These are phyloP conservation scores for Colletotrichum theobromicola DNA, from an alignment of 2,329 filamentous ascomycete species.

Conservation along the genomic window DNA sequence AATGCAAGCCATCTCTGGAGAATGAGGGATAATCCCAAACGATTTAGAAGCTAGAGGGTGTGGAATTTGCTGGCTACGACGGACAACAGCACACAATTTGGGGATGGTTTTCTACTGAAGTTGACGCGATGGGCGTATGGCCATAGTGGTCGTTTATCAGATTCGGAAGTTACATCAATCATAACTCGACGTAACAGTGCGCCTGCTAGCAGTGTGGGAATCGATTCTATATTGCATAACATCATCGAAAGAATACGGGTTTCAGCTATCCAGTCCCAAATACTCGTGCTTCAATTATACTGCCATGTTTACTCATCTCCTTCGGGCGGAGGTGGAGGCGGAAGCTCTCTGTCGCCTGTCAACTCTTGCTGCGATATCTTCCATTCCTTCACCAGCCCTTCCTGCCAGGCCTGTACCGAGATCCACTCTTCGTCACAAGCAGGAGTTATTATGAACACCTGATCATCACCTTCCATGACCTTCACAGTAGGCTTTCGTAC, in stretches of 20 bases:
- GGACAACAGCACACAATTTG: neutral
- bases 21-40: neutral
- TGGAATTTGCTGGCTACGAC: neutral
- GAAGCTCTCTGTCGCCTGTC: neutral
- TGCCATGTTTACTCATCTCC: too few relatives aligned
- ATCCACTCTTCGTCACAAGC: neutral
- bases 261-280: too few relatives aligned
- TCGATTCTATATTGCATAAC: too few relatives aligned
- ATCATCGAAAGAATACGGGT: too few relatives aligned
- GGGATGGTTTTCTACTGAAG: neutral
- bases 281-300: too few relatives aligned
- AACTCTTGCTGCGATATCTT: neutral
- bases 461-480: neutral
- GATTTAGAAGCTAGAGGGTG: neutral
- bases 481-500: neutral
- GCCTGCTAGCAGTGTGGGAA: too few relatives aligned
- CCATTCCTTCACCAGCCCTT: neutral
- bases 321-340: neutral
- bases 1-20: neutral
- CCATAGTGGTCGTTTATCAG: fast-evolving
- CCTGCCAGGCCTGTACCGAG: neutral
- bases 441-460: neutral
- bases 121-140: neutral
- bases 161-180: neutral
- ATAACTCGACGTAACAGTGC: too few relatives aligned